Percentiles rank a stretch among this genome's conserved stretches.
phyloP scores from a whole-genome alignment of 768 basidiomycete species.

The Ephemerocybe angulata region DNA sequence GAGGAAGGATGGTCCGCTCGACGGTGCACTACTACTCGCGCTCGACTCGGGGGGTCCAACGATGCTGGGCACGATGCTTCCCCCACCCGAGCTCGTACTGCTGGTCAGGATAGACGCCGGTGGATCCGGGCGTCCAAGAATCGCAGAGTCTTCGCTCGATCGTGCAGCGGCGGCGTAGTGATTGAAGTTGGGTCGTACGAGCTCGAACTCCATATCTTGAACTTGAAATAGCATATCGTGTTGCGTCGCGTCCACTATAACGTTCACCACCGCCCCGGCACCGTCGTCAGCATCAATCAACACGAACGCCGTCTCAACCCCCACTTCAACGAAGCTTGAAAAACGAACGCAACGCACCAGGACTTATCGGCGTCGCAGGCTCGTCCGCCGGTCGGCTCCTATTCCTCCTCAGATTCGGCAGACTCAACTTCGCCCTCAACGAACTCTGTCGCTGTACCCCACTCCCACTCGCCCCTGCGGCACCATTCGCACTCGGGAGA shows the following conservation, averaged over 20 bases:
- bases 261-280: neutral
- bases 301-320: too few relatives aligned
- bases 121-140: constrained; percentile 34
- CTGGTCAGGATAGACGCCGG: too few relatives aligned
- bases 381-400: constrained; percentile 37
- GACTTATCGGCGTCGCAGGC: constrained; percentile 17
- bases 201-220: constrained; percentile 78
- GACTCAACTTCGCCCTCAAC: constrained; percentile 61
- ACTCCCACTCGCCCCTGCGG: neutral
- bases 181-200: constrained; percentile 59
- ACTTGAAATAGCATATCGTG: constrained; percentile 61
- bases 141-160: constrained; percentile 53
- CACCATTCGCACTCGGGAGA: neutral
- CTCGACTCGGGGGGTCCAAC: neutral
- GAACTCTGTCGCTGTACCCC: constrained; percentile 32
- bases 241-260: neutral
- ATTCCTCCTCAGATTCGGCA: constrained; percentile 60
- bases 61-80: too few relatives aligned
- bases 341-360: neutral
- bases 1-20: constrained; percentile 44
- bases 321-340: too few relatives aligned
- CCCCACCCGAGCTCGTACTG: too few relatives aligned
- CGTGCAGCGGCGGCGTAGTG: constrained; percentile 35
- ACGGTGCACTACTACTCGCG: constrained; percentile 23
- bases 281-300: too few relatives aligned